phyloP scores from a whole-genome alignment of 441 rosid genomes.

The Kokia cookei region DNA sequence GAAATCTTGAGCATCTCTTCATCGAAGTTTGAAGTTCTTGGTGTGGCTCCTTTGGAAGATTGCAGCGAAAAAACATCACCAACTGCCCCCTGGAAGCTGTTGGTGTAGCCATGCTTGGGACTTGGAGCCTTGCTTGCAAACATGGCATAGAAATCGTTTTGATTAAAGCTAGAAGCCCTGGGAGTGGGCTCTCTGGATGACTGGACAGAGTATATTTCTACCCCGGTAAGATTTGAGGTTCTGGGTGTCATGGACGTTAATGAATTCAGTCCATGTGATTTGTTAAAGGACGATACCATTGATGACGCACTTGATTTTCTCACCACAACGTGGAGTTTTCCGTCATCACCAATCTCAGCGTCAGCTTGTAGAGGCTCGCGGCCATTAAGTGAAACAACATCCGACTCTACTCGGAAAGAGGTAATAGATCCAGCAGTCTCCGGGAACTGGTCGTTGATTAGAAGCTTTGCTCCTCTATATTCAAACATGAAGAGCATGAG shows the following conservation, averaged over 20 bases:
- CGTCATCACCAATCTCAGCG: constrained; percentile 79
- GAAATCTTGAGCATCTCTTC: constrained; percentile 62
- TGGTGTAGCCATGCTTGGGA: constrained; percentile 71
- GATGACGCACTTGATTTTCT: constrained; percentile 60
- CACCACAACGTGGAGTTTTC: constrained; percentile 71
- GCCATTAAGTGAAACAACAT: constrained; percentile 67
- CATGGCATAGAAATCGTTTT: constrained; percentile 76
- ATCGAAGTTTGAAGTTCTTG: constrained; percentile 72
- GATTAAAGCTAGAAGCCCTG: constrained; percentile 85
- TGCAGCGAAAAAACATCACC: constrained; percentile 72
- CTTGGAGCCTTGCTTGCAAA: constrained; percentile 69
- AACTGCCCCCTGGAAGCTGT: constrained; percentile 34
- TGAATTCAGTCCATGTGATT: constrained; percentile 60
- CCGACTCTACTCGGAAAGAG: constrained; percentile 73
- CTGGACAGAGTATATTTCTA: constrained; percentile 78
- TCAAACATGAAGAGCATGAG: constrained; percentile 80
- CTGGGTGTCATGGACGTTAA: constrained; percentile 65
- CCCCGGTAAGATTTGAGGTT: constrained; percentile 74
- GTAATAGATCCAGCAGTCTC: constrained; percentile 70
- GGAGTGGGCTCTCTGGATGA: constrained; percentile 84
- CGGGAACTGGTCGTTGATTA: constrained; percentile 74
- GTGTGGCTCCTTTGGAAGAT: constrained; percentile 69
- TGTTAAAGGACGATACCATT: constrained; percentile 70
- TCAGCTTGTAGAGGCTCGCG: constrained; percentile 66
- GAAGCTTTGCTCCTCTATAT: constrained; percentile 68